Conservation (phyloP, 495 filamentous ascomycete species). For the Bombardia bombarda region DNA sequence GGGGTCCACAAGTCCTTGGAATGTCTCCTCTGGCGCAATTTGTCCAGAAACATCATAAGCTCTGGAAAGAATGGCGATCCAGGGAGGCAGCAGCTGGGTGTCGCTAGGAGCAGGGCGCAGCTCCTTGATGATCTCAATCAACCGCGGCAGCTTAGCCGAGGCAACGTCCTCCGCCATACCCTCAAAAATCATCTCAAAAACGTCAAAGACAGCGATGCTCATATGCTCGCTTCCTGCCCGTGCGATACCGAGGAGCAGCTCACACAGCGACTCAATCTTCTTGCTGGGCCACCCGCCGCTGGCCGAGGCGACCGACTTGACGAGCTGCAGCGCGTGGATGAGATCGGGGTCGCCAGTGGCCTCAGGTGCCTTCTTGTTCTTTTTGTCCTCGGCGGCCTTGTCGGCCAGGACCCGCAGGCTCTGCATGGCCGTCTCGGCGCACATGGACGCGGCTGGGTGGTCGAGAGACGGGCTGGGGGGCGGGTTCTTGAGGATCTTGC, state of each 20-base stretch:
- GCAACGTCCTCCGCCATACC: conserved; percentile 81
- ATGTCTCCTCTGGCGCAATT: conserved; percentile 76
- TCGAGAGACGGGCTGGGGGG: conserved; percentile 87
- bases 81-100: conserved; percentile 85
- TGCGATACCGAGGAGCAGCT: conserved; percentile 79
- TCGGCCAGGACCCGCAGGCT: conserved; percentile 62
- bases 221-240: conserved; percentile 86
- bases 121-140: conserved; percentile 80
- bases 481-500: conserved; percentile 69
- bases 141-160: conserved; percentile 77
- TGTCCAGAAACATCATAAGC: conserved; percentile 91
- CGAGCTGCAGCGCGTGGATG: conserved; percentile 84
- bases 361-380: conserved; percentile 56
- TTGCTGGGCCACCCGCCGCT: conserved; percentile 95
- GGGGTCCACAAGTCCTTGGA: conserved; percentile 74
- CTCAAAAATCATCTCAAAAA: conserved; percentile 92
- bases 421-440: conserved; percentile 78
- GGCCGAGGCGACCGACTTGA: conserved; percentile 76
- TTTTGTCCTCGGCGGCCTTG: conserved; percentile 50
- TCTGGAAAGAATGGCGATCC: conserved; percentile 90
- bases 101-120: conserved; percentile 84
- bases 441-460: conserved; percentile 92
- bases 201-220: conserved; percentile 89
- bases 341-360: conserved; percentile 67
- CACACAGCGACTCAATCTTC: conserved; percentile 87